Evolutionary conservation across 192 early-diverging fungal genomes (phyloP).

Genomic region (Spizellomyces punctatus): DNA sequence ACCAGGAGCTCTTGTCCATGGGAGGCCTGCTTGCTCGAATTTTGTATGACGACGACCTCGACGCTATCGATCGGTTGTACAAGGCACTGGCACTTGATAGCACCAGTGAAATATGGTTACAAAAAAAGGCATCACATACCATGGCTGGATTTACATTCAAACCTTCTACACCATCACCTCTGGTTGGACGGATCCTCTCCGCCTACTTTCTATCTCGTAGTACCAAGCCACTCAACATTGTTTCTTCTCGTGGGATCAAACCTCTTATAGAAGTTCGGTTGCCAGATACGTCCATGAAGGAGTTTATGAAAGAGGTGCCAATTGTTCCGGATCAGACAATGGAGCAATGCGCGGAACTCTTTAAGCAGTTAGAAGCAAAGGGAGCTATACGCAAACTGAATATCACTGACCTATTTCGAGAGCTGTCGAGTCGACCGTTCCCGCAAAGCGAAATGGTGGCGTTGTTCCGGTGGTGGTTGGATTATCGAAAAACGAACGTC

Average conservation of each 20-base stretch:
- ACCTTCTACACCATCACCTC: slow-evolving; percentile 69
- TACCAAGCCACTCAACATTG: slow-evolving; percentile 52
- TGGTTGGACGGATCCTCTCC: slow-evolving; percentile 64
- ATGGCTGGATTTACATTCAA: slow-evolving; percentile 68
- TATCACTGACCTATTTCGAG: slow-evolving; percentile 66
- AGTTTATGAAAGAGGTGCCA: slow-evolving; percentile 70
- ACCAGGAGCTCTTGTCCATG: slow-evolving; percentile 76
- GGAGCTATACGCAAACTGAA: slow-evolving; percentile 53
- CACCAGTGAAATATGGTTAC: slow-evolving; percentile 55
- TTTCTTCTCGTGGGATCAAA: slow-evolving; percentile 70
- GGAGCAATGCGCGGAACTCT: slow-evolving; percentile 55
- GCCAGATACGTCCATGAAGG: slow-evolving; percentile 57
- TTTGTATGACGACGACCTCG: slow-evolving; percentile 78
- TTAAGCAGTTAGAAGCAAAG: slow-evolving; percentile 53
- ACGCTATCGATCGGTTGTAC: slow-evolving; percentile 54
- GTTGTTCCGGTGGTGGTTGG: slow-evolving; percentile 79
- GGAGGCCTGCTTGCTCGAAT: slow-evolving; percentile 73
- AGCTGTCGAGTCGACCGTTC: slow-evolving; percentile 63
- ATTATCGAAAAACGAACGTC: slow-evolving; percentile 38
- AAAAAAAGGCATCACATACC: slow-evolving; percentile 68
- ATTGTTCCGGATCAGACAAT: slow-evolving; percentile 55
- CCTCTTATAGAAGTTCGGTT: slow-evolving; percentile 56
- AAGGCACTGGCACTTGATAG: slow-evolving; percentile 49
- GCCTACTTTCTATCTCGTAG: slow-evolving; percentile 60
- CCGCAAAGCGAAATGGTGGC: slow-evolving; percentile 60